Evolutionary conservation across 2,329 filamentous ascomycete genomes (phyloP).

Genomic region (Ascocoryne sarcoides): DNA sequence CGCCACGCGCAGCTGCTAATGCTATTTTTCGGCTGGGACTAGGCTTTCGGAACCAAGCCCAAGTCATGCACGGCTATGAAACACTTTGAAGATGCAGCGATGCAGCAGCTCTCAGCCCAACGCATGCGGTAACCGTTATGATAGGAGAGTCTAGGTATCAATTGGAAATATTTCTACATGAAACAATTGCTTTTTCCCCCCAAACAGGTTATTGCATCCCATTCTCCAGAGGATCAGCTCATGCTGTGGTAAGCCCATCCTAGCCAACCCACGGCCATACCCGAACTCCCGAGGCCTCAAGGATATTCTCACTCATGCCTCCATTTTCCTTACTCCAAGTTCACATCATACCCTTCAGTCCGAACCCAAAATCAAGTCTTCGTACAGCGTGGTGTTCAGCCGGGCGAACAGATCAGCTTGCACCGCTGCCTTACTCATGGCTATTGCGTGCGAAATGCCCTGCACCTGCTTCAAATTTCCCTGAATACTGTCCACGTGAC

Average conservation of each 20-base stretch:
- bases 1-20: background rate
- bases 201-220: no score
- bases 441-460: conserved; percentile 25
- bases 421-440: conserved; percentile 24
- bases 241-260: no score
- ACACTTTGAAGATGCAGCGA: background rate
- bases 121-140: background rate
- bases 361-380: conserved; percentile 25
- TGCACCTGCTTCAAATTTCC: conserved; percentile 26
- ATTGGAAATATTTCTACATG: background rate
- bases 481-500: conserved; percentile 27
- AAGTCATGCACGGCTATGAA: conserved; percentile 1
- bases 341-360: no score
- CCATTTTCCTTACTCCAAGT: no score
- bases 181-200: no score
- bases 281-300: no score
- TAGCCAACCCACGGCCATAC: no score
- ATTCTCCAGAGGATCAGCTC: no score
- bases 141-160: background rate
- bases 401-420: conserved; percentile 26
- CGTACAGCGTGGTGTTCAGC: conserved; percentile 22
- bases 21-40: background rate
- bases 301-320: no score
- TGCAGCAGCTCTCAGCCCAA: background rate
- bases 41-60: background rate